Evolutionary conservation across 257 asterid genomes (phyloP), one percentile per base, ranked within the genome.

Genomic region (Fraxinus pennsylvanica): DNA sequence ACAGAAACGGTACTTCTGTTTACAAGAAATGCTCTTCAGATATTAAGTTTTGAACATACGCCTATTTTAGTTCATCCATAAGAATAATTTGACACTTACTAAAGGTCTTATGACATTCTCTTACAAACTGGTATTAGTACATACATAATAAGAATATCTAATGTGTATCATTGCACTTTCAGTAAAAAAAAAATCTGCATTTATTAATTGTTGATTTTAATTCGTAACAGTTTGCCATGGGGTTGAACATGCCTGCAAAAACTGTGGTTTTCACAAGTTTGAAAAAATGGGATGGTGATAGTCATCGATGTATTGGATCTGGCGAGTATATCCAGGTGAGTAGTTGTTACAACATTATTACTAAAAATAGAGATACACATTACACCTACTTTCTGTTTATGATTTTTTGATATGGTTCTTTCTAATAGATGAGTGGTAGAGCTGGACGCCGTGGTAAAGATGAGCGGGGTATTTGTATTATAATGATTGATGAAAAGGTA

Each of bases 361-460:
- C 43, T 38, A 57, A 19, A 47, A 29, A 22, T 8, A 10, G 32
- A 68, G 45, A 74, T 73, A 22, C 72, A 72, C 78, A 21, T 33
- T 72, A 41, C 54, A 71, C 74, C 27, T 76, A 39, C 41, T 68
- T 72, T 79, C 25, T n/a, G 19, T 72, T 66, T 72, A 72, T 33
- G 63, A 25, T 25, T 72, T n/a, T 32, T 79, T 82, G 82, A 76
- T 72, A 72, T 71, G 13, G 81, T 41, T 87, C 70, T 80, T 61
- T 79, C 74, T 72, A 84, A 66, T 81, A 95, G 97, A 95, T 95
- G 99, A 95, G 99, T 85, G 99, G 99, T 80, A 93, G 99, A 89
- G 99, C 99, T 85, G 98, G 99, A 78, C 99, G 99, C 6, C 98
- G 99, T 84, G 99, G 99, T 77, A 95, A 95, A 90, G 98, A 95